phyloP scores from a whole-genome alignment of 352 stramenopile species.

The Phytopythium boreale region DNA sequence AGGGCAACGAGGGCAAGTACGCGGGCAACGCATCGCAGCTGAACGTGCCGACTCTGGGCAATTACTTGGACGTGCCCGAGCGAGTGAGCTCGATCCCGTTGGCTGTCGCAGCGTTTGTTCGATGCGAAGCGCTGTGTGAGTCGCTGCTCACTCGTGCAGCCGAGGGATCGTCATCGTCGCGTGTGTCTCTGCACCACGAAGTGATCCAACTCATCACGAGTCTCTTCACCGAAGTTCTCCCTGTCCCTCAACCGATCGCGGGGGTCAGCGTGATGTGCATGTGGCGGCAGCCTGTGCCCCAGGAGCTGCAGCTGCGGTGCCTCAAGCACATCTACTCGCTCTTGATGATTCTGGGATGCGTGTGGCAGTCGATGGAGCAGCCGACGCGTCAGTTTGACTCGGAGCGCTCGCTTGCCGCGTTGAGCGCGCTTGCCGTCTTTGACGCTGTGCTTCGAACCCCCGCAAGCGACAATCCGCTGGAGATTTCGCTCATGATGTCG shows the following conservation, averaged over 20 bases:
- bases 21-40: slow-evolving; percentile 70
- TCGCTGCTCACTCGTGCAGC: slow-evolving; percentile 73
- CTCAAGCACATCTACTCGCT: slow-evolving; percentile 73
- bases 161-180: slow-evolving; percentile 88
- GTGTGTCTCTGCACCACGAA: slow-evolving; percentile 86
- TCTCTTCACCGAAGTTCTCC: slow-evolving; percentile 81
- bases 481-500: slow-evolving; percentile 81
- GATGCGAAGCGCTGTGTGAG: slow-evolving; percentile 75
- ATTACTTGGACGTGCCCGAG: slow-evolving; percentile 85
- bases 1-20: slow-evolving; percentile 69
- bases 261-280: slow-evolving; percentile 36
- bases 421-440: slow-evolving; percentile 80
- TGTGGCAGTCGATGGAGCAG: slow-evolving; percentile 89
- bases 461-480: slow-evolving; percentile 66
- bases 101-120: slow-evolving; percentile 76
- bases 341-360: slow-evolving; percentile 75
- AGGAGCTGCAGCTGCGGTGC: slow-evolving; percentile 81
- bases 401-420: slow-evolving; percentile 69
- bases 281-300: slow-evolving; percentile 66
- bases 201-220: slow-evolving; percentile 84
- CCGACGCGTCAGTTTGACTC: slow-evolving; percentile 86
- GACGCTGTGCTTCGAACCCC: slow-evolving; percentile 79
- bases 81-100: slow-evolving; percentile 68
- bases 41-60: slow-evolving; percentile 61
- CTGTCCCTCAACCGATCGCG: slow-evolving; percentile 44